Conservation (phyloP, 2,329 filamentous ascomycete genomes). For the Talaromyces atroroseus region DNA sequence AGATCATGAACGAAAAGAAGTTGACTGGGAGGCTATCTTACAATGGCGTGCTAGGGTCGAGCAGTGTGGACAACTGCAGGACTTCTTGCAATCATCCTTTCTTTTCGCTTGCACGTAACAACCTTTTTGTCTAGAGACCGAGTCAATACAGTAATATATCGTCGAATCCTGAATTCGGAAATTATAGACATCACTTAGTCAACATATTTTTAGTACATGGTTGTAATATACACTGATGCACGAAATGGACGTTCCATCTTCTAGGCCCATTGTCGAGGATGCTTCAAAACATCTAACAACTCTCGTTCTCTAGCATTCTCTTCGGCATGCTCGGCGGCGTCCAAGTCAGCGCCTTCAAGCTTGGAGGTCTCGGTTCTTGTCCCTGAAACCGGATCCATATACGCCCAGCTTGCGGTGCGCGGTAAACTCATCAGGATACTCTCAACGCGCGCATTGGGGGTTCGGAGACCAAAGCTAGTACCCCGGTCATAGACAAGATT, state of each 20-base stretch:
- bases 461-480: slow-evolving; percentile 89
- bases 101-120: no score
- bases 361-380: slow-evolving; percentile 32
- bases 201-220: neutral
- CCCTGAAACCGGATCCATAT: slow-evolving; percentile 67
- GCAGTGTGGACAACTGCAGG: no score
- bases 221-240: slow-evolving; percentile 1
- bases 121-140: no score
- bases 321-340: slow-evolving; percentile 20
- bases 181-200: neutral
- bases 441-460: slow-evolving; percentile 84
- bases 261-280: slow-evolving; percentile 58
- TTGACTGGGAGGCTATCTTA: slow-evolving; percentile 15
- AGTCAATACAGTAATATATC: no score
- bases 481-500: slow-evolving; percentile 96
- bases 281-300: slow-evolving; percentile 65
- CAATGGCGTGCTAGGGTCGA: slow-evolving; percentile 5
- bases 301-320: slow-evolving; percentile 59
- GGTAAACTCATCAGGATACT: slow-evolving; percentile 97
- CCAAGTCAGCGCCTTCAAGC: slow-evolving; percentile 36
- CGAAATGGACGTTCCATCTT: neutral
- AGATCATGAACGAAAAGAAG: slow-evolving; percentile 9
- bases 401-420: slow-evolving; percentile 86
- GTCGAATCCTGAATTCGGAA: neutral
- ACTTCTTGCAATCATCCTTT: no score